phyloP scores from a whole-genome alignment of 805 yeast species.

The Candida namnaoensis region DNA sequence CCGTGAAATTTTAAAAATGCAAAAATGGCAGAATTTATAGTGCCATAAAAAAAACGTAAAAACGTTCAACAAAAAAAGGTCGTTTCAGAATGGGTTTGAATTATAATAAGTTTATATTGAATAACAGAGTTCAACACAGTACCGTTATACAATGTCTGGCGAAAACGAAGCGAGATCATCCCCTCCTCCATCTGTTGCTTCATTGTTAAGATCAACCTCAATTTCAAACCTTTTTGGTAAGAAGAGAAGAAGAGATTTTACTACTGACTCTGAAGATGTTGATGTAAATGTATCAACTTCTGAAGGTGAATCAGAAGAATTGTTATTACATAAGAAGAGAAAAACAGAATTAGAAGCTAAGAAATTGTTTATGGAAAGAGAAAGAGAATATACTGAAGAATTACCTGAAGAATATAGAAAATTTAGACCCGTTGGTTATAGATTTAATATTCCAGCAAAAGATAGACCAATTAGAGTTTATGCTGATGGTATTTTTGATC shows the following conservation, averaged over 20 bases:
- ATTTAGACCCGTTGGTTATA: slow-evolving; percentile 73
- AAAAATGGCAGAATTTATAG: too few species aligned
- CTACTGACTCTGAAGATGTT: slow-evolving; percentile 4
- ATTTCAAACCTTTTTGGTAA: slow-evolving; percentile 10
- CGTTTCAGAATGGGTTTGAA: too few species aligned
- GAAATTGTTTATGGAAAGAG: slow-evolving; percentile 30
- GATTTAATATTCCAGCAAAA: slow-evolving; percentile 72
- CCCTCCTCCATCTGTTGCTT: not conserved
- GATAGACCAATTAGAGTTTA: slow-evolving; percentile 89
- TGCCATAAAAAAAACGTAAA: too few species aligned
- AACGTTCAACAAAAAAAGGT: too few species aligned
- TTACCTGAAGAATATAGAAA: slow-evolving; percentile 65
- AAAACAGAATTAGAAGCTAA: slow-evolving; percentile 16
- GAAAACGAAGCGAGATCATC: not conserved
- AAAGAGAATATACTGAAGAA: slow-evolving; percentile 50
- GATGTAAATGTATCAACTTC: slow-evolving; percentile 2
- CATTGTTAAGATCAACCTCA: slow-evolving; percentile 10
- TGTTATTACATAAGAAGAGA: slow-evolving; percentile 9
- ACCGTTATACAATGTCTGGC: not conserved
- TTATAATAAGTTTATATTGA: too few species aligned
- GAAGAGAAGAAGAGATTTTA: not conserved
- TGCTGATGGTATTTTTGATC: slow-evolving; percentile 97
- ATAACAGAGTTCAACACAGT: too few species aligned
- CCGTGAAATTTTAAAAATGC: too few species aligned
- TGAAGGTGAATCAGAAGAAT: slow-evolving; percentile 3